Evolutionary conservation across 1,139 yeast genomes (phyloP), one percentile per base, ranked within the genome.

Genomic region (Hemisphaericaspora subhashii): DNA sequence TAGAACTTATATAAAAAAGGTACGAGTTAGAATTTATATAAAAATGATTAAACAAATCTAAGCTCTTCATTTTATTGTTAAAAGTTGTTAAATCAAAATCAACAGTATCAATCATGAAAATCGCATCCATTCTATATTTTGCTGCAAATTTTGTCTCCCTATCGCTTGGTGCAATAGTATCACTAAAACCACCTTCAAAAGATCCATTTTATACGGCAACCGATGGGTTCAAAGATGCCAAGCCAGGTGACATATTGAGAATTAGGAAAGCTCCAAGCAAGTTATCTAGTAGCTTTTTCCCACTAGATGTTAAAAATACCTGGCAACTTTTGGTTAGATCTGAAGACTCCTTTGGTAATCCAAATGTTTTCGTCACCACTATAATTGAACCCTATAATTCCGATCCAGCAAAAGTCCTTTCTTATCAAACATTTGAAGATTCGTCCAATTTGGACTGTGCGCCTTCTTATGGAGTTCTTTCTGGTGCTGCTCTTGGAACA

Each of bases 241-340:
- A 48, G 12, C 45, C 50, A 1, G 72, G 72, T 11, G 47, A 58
- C 4, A 55, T 66, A 4, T 52, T 65, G 39, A 55, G 50, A 34
- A 34, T 40, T 28, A 52, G 71, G 41, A 41, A 48, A 27, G 44
- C 61, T 15, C 66, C 66, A 1, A 35, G 40, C 16, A 45, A 41
- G 20, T 41, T 62, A 30, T 38, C 52, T 27, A 44, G 51, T 33
- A 11, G 51, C 14, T 40, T 44, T 26, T 36, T 50, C 20, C 46
- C 52, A 11, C 46, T 57, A 3, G 47, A 54, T 11, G 39, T 53
- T 2, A 44, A 58, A 21, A 52, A 54, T 21, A 43, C 62, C 1
- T 63, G 67, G 64, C 69, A 66, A 44, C 43, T 64, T 29, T 45
- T 66, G 36, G 64, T 63, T 2, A 50, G 70, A 36, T 57, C 69